phyloP scores from a whole-genome alignment of 2,329 filamentous ascomycete genomes.

The Raffaelea ambrosiae region DNA sequence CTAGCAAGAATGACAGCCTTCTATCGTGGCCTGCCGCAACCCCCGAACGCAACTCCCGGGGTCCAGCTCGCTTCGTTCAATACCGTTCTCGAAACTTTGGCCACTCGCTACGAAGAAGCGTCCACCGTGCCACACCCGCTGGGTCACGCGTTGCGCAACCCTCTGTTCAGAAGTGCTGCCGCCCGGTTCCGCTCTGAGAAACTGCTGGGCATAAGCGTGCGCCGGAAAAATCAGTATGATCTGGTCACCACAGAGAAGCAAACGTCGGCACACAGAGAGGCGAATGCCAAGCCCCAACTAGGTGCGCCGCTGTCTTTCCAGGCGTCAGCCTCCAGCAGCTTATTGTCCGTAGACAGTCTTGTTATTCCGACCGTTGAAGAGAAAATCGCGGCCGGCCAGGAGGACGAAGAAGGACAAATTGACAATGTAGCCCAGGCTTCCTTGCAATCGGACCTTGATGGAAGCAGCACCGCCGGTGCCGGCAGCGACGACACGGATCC shows the following conservation, averaged over 20 bases:
- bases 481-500: too few species aligned
- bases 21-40: conserved; percentile 10
- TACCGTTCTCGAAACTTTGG: conserved; percentile 13
- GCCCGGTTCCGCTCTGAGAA: conserved; percentile 13
- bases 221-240: conserved; percentile 1
- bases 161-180: conserved; percentile 12
- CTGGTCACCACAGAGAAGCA: too few species aligned
- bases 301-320: too few species aligned
- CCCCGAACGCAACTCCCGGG: conserved; percentile 3
- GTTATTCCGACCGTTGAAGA: too few species aligned
- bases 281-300: too few species aligned
- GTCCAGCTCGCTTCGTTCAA: conserved; percentile 10
- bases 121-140: conserved; percentile 9
- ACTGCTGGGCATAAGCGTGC: conserved; percentile 6
- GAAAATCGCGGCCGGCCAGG: too few species aligned
- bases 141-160: conserved; percentile 9
- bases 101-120: conserved; percentile 8
- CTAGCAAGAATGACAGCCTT: conserved; percentile 14
- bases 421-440: too few species aligned
- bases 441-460: too few species aligned
- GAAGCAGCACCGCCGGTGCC: neutral
- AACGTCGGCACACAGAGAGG: too few species aligned
- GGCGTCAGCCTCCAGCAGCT: too few species aligned
- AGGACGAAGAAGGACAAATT: too few species aligned
- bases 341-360: too few species aligned